phyloP scores from a whole-genome alignment of 1,284 basidiomycete species.

The Papiliotrema flavescens region DNA sequence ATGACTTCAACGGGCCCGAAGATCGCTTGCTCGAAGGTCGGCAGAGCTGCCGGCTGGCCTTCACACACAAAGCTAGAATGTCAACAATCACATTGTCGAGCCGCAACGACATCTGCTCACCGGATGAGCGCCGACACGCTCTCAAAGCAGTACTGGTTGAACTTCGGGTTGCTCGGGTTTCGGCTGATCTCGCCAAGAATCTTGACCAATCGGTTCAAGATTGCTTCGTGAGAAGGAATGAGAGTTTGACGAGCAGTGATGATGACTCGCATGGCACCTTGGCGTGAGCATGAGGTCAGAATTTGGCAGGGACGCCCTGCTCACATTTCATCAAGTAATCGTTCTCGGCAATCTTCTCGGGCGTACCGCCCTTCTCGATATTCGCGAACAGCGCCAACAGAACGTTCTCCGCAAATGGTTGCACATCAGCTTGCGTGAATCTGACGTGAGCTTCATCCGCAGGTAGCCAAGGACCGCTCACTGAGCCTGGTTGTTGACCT shows the following conservation, averaged over 20 bases:
- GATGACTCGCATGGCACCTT: conserved; percentile 89
- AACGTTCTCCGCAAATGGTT: conserved; percentile 72
- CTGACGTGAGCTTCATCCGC: conserved; percentile 50
- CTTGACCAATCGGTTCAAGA: conserved; percentile 69
- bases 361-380: conserved; percentile 75
- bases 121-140: conserved; percentile 86
- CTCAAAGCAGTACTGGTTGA: conserved; percentile 97
- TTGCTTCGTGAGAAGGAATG: conserved; percentile 63
- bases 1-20: conserved; percentile 86
- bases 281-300: background rate
- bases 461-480: conserved; percentile 45
- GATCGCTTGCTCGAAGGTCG: conserved; percentile 74
- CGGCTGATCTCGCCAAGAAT: conserved; percentile 85
- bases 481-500: conserved; percentile 66
- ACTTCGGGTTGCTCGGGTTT: conserved; percentile 96
- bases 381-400: conserved; percentile 74
- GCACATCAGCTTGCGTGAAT: conserved; percentile 81
- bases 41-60: conserved; percentile 62
- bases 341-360: conserved; percentile 95
- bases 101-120: conserved; percentile 46
- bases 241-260: conserved; percentile 80
- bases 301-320: conserved; percentile 26
- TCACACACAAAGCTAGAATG: conserved; percentile 69
- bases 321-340: conserved; percentile 96
- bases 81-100: background rate